Evolutionary conservation across 352 stramenopile species (phyloP).

Genomic region (Phytophthora tubulina): DNA sequence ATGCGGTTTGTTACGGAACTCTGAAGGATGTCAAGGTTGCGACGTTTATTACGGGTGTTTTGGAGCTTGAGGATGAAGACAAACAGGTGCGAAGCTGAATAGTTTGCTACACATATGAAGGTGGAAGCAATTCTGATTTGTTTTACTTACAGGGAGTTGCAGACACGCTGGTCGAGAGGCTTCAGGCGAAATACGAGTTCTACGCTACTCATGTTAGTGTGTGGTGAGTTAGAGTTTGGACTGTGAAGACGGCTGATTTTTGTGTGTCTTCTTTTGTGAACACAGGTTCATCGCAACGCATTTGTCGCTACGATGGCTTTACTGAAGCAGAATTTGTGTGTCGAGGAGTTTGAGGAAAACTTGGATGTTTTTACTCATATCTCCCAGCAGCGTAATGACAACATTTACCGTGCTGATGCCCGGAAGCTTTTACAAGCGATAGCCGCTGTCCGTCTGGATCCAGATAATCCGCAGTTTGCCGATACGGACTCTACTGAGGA

Average conservation of each 20-base stretch:
- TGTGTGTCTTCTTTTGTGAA: slow-evolving; percentile 4
- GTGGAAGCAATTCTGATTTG: background rate
- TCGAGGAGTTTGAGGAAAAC: slow-evolving; percentile 85
- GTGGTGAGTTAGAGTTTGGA: background rate
- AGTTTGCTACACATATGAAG: background rate
- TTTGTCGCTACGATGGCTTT: slow-evolving; percentile 74
- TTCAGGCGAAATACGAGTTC: slow-evolving; percentile 87
- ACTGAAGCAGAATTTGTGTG: slow-evolving; percentile 82
- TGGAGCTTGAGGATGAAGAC: slow-evolving; percentile 78
- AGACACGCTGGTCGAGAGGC: slow-evolving; percentile 86
- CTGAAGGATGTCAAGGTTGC: slow-evolving; percentile 80
- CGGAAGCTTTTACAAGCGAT: slow-evolving; percentile 88
- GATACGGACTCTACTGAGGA: slow-evolving; percentile 71
- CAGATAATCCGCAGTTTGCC: slow-evolving; percentile 80
- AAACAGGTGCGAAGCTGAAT: slow-evolving; percentile 55
- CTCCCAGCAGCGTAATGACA: slow-evolving; percentile 86
- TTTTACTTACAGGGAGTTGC: slow-evolving; percentile 65
- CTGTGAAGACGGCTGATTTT: background rate
- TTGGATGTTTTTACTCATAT: slow-evolving; percentile 83
- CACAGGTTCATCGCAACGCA: slow-evolving; percentile 83
- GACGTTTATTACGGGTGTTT: slow-evolving; percentile 69
- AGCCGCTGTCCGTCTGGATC: slow-evolving; percentile 80
- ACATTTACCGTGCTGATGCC: slow-evolving; percentile 81
- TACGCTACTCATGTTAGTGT: slow-evolving; percentile 73
- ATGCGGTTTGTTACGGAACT: slow-evolving; percentile 84